phyloP scores from a whole-genome alignment of 768 basidiomycete species.

The Scleroderma bovista region DNA sequence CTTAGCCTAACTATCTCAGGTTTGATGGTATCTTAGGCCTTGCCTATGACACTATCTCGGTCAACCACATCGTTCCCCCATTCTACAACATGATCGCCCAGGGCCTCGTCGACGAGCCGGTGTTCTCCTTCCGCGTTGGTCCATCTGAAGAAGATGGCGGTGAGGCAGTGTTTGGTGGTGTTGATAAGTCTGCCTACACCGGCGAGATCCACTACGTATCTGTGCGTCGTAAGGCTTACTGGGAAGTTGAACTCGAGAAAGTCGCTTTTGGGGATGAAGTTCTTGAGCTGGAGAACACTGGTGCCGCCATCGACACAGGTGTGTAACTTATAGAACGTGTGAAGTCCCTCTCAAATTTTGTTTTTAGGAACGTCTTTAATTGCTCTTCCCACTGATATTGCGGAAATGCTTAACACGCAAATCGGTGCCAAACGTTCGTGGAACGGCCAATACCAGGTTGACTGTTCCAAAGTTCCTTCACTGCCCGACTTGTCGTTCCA shows the following conservation, averaged over 20 bases:
- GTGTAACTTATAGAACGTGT: constrained; percentile 8
- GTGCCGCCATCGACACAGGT: constrained; percentile 91
- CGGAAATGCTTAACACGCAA: constrained; percentile 94
- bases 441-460: constrained; percentile 94
- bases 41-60: constrained; percentile 91
- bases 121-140: constrained; percentile 94
- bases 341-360: constrained; percentile 4
- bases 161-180: constrained; percentile 87
- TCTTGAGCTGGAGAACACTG: constrained; percentile 89
- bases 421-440: constrained; percentile 93
- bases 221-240: constrained; percentile 91
- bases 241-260: constrained; percentile 94
- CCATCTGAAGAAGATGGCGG: constrained; percentile 84
- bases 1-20: constrained; percentile 34
- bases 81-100: constrained; percentile 92
- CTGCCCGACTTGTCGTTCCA: constrained; percentile 83
- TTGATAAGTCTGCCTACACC: constrained; percentile 69
- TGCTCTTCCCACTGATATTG: constrained; percentile 87
- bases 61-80: constrained; percentile 88
- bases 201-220: constrained; percentile 86
- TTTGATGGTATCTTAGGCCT: constrained; percentile 96
- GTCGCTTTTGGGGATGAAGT: constrained; percentile 81
- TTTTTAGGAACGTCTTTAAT: constrained; percentile 83
- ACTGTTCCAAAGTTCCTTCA: constrained; percentile 77
- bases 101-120: constrained; percentile 71